phyloP scores from a whole-genome alignment of 345 rosid species.

The Rhodamnia rubescens region DNA sequence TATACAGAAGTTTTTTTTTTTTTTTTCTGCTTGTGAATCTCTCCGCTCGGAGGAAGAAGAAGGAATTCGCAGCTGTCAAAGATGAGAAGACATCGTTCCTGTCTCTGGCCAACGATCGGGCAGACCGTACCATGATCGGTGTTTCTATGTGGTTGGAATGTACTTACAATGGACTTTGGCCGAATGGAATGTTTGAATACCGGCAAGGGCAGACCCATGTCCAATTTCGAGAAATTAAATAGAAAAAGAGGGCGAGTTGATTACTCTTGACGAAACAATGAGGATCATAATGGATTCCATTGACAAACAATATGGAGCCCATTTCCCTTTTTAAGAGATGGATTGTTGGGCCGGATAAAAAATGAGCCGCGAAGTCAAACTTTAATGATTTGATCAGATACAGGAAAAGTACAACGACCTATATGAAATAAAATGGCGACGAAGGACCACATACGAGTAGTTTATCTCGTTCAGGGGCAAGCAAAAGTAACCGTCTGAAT shows the following conservation, averaged over 20 bases:
- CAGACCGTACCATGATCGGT: neutral
- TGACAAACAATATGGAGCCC: neutral
- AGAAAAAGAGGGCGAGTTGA: neutral
- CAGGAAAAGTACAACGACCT: neutral
- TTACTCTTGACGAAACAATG: neutral
- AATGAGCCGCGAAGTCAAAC: neutral
- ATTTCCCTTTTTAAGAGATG: neutral
- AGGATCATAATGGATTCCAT: neutral
- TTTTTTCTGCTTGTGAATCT: neutral
- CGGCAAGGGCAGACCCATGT: neutral
- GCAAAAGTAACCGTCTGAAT: neutral
- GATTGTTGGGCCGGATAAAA: neutral
- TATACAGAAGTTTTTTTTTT: neutral
- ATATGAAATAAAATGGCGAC: neutral
- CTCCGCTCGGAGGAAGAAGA: neutral
- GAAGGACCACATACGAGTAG: too few species aligned
- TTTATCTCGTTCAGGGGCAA: neutral
- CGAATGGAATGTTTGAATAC: neutral
- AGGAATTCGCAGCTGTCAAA: neutral
- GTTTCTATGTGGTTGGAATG: neutral
- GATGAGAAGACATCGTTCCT: neutral
- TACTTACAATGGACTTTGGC: neutral
- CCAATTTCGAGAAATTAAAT: neutral
- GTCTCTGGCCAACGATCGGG: neutral
- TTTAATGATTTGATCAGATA: neutral